phyloP scores from a whole-genome alignment of 495 filamentous ascomycete genomes.

The Xanthoparmelia taractica region DNA sequence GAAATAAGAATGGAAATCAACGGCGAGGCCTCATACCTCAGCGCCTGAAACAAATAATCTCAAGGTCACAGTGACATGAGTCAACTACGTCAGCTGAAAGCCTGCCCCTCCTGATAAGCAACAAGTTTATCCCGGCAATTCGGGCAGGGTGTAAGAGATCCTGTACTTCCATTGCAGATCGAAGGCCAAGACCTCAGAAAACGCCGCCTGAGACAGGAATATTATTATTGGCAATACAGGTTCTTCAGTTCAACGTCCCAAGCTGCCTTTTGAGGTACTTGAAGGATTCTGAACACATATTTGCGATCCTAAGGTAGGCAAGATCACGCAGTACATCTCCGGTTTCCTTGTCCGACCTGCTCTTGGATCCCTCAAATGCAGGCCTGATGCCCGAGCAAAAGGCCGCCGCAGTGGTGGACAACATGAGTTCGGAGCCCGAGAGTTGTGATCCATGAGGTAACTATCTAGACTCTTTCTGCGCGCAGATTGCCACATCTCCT shows the following conservation, averaged over 20 bases:
- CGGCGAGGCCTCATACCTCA: neutral
- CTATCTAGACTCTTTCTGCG: neutral
- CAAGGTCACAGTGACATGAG: neutral
- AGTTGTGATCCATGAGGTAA: neutral
- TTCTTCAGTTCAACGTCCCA: neutral
- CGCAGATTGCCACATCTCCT: neutral
- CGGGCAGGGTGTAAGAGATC: neutral
- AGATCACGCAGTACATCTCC: neutral
- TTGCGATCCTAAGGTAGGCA: neutral
- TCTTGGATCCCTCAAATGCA: neutral
- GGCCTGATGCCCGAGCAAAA: neutral
- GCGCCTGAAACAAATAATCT: neutral
- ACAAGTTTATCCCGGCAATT: neutral
- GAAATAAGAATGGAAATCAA: neutral
- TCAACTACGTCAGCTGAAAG: neutral
- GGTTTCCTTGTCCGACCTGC: neutral
- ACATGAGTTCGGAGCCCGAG: neutral
- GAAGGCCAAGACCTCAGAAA: neutral
- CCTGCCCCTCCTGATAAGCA: neutral
- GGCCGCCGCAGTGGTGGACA: neutral
- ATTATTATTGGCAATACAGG: neutral
- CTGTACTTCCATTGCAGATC: neutral
- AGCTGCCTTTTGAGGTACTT: neutral
- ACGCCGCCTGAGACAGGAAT: neutral
- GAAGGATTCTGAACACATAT: neutral